Evolutionary conservation across 2,329 filamentous ascomycete genomes (phyloP), one percentile per base, ranked within the genome.

Genomic region (Elsinoe necatrix): DNA sequence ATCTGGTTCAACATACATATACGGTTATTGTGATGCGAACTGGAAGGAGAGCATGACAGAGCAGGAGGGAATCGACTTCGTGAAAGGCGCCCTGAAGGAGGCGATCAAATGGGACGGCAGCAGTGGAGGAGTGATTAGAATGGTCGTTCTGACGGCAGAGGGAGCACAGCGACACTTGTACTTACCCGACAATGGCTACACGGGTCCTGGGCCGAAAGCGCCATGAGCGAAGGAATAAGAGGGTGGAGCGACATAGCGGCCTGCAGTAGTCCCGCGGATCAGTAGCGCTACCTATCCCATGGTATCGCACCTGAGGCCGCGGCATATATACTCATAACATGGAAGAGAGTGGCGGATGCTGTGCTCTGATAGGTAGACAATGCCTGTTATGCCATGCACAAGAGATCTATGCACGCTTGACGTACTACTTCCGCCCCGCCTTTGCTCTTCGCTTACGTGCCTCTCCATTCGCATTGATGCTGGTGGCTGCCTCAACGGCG

Each of bases 21-120:
- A 97, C 78, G 93, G 93, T 66, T 97, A 95, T 80, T 97, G 91
- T 71, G 92, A 98, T 71, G 85, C 89, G 58, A 83, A 98, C 79
- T 98, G 93, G 93, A 84, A 80, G 71, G 93, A 97, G 74, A 83
- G 83, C 63, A 97, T 98, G 91, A 89, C 86, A 55, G 89, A 97
- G 78, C 80, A 83, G 56, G 91, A 95, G 61, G 93, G 93, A 0
- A 84, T 98, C 62, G 74, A 84, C 39, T 98, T 98, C 67, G 93
- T 98, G 71, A 96, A 95, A 77, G 86, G 84, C 48, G 85, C 93
- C 29, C 77, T 98, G 69, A 78, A 83, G 67, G 92, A 98, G 79
- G 93, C 93, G 14, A 97, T 98, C 80, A 95, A 95, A 76, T 98
- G 93, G 93, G 93, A 98, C 71, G 93, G 93, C 62, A 96, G 91